A percentile compares a stretch with the other conserved stretches of the same genome.
phyloP scores from a whole-genome alignment of 2,329 filamentous ascomycete species.

The Ceratocystis cubensis region DNA sequence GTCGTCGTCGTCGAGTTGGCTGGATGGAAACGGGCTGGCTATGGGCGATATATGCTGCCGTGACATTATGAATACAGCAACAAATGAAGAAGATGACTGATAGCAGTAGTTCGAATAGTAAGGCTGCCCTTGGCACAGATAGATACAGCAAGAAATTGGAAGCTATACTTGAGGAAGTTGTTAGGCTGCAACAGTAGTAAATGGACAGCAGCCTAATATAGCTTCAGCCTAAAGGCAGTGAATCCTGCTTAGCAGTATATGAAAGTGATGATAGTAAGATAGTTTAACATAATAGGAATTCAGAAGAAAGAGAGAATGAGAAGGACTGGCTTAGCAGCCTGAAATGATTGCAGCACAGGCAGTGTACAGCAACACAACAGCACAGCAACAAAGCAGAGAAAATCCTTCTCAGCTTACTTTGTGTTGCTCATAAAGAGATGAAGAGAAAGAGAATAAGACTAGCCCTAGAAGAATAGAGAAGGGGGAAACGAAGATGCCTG shows the following conservation, averaged over 20 bases:
- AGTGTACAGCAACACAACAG: background rate
- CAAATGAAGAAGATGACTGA: background rate
- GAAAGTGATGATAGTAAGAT: background rate
- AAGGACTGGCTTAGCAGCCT: background rate
- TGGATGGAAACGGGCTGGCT: background rate
- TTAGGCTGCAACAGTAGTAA: background rate
- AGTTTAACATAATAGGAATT: slow-evolving; percentile 7
- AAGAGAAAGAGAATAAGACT: background rate
- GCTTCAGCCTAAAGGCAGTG: background rate
- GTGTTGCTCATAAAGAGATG: background rate
- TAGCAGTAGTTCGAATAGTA: background rate
- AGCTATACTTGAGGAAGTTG: background rate
- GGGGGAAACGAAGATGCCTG: background rate
- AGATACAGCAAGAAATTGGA: background rate
- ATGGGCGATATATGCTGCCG: background rate
- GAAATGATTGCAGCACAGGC: background rate
- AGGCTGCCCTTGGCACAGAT: background rate
- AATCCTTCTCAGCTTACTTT: background rate
- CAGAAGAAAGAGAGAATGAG: background rate
- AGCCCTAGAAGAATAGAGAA: background rate
- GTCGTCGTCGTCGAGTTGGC: background rate
- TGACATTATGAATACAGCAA: slow-evolving; percentile 2
- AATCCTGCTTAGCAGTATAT: slow-evolving; percentile 2
- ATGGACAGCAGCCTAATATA: background rate
- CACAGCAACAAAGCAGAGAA: too few relatives aligned